Base-by-base conservation (phyloP, 2,329 filamentous ascomycete species). In the Nannizziopsis barbatae region DNA sequence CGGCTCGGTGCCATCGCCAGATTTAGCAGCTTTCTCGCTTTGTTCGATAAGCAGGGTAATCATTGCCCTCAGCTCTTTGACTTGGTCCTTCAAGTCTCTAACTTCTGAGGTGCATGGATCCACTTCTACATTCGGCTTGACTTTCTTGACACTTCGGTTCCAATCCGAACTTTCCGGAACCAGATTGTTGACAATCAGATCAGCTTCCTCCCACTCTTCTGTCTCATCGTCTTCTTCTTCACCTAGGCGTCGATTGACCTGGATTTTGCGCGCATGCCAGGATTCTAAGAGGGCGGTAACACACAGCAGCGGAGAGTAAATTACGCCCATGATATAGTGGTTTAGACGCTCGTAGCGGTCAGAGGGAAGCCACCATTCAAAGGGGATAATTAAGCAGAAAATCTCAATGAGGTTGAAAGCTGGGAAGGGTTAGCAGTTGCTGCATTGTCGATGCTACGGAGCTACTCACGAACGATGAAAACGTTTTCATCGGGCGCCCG, bases 401-500 rank as follows among this genome's bases (percentile, higher is more conserved):
- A 96, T 81, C 64, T 98, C 92, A 52, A 98, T 77, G 1, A 98
- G 75, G 64, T 98, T 98, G 67, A 98, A 85, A 0, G 92, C 68
- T 71, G 48, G 15, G 12, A 5, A 14, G 30, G 42, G 30, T 39
- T 35, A 27, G 18, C 9, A 39, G 6, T 12, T 14, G 6, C 9
- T 2, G 15, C 5, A 35, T n/a, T 44, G 42, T 35, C 50, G 42
- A 27, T n/a, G 36, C 41, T 14, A 17, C 46, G n/a, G 10, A 30
- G 12, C 18, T 10, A 59, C 67, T 56, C 60, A 71, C 69, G 92
- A 0, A 92, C 82, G 59, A 98, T 95, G 68, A 92, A 98, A 48
- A 98, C 92, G 57, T 98, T 98, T 65, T 98, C 92, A 58, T 98
- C 92, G 0, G 92, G 92, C 0, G 92, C 92, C 42, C 92, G 86